Evolutionary conservation across 108 stramenopile species (phyloP).

Genomic region (Craspedostauros australis): DNA sequence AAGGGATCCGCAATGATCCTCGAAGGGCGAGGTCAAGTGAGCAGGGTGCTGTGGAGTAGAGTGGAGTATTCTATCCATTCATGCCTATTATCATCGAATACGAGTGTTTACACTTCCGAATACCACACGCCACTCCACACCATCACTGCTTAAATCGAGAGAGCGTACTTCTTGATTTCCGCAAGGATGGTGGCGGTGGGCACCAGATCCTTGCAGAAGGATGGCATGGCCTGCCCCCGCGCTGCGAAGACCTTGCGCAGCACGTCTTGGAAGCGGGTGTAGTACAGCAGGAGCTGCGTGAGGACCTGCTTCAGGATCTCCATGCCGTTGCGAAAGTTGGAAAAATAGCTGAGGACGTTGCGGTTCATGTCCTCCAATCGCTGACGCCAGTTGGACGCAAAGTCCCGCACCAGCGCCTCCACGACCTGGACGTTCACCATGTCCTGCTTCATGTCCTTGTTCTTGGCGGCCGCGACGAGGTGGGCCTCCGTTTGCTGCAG

Average conservation of each 20-base stretch:
- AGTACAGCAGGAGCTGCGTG: constrained; percentile 94
- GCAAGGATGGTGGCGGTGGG: constrained; percentile 87
- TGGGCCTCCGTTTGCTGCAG: constrained; percentile 90
- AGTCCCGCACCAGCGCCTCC: constrained; percentile 87
- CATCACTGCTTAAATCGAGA: constrained; percentile 73
- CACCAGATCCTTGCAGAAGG: constrained; percentile 93
- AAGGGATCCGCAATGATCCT: too few species aligned
- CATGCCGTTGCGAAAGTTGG: constrained; percentile 97
- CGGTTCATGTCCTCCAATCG: constrained; percentile 93
- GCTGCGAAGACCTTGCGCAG: constrained; percentile 88
- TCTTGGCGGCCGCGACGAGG: constrained; percentile 41
- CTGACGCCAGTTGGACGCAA: constrained; percentile 88
- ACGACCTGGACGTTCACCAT: constrained; percentile 80
- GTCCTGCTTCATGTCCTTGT: constrained; percentile 40
- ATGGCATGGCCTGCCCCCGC: constrained; percentile 72
- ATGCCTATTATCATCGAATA: too few species aligned
- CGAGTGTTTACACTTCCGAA: too few species aligned
- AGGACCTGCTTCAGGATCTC: constrained; percentile 97
- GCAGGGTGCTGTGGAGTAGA: too few species aligned
- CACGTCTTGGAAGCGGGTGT: constrained; percentile 96
- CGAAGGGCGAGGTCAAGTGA: too few species aligned
- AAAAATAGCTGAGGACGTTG: constrained; percentile 92
- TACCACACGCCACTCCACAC: too few species aligned
- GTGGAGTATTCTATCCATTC: too few species aligned
- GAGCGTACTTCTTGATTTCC: constrained; percentile 95